Conservation (phyloP, 1,284 basidiomycete species). For the Moniliophthora roreri region DNA sequence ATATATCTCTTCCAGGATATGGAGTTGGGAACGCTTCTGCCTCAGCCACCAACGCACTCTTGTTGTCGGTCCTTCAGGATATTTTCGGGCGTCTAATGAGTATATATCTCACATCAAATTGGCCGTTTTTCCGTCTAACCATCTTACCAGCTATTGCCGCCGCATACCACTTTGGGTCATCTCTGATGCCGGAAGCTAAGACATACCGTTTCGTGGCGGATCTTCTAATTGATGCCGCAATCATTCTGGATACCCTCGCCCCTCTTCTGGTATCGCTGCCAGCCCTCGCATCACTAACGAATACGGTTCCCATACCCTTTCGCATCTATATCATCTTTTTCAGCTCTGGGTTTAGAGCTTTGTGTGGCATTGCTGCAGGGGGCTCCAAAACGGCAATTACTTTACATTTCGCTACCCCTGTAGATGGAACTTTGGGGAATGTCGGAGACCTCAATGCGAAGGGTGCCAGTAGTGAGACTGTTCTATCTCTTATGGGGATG, state of each 20-base stretch:
- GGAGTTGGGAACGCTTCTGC: constrained; percentile 68
- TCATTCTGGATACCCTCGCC: constrained; percentile 59
- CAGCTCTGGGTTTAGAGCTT: constrained; percentile 53
- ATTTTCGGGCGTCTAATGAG: constrained; percentile 62
- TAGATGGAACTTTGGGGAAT: constrained; percentile 50
- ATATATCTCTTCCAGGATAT: constrained; percentile 42
- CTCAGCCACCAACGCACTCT: constrained; percentile 62
- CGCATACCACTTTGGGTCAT: constrained; percentile 62
- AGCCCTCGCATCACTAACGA: constrained; percentile 18
- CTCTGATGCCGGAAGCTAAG: constrained; percentile 67
- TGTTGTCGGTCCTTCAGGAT: constrained; percentile 64
- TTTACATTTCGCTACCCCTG: constrained; percentile 59
- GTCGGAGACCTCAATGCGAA: constrained; percentile 72
- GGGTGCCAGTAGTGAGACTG: constrained; percentile 69
- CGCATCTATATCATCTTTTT: constrained; percentile 53
- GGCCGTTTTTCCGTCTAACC: neutral
- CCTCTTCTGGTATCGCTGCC: constrained; percentile 44
- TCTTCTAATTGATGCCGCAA: constrained; percentile 59
- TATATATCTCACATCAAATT: constrained; percentile 29
- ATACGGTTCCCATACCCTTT: constrained; percentile 30
- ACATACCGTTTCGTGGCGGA: constrained; percentile 72
- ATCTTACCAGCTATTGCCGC: constrained; percentile 51
- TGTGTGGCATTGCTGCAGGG: constrained; percentile 61
- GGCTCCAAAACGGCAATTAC: constrained; percentile 71
- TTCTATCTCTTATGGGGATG: constrained; percentile 65